Percentiles rank a stretch among this genome's conserved stretches.
phyloP scores from a whole-genome alignment of 179 eudicot species.

The Corrigiola litoralis region DNA sequence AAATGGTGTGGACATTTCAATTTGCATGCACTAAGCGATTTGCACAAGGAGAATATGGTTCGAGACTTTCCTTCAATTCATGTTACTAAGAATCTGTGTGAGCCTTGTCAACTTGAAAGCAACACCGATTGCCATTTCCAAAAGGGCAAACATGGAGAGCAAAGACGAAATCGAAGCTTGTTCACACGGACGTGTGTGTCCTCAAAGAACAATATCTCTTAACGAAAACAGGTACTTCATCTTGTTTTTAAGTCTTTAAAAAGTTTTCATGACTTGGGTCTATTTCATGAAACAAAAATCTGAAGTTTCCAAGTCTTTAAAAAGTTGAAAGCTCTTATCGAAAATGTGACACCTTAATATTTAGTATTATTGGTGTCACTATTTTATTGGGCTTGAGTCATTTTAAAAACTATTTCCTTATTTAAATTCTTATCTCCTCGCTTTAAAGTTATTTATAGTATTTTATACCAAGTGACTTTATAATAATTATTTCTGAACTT shows the following conservation, averaged over 20 bases:
- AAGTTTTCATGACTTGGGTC: not conserved
- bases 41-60: conserved; percentile 8
- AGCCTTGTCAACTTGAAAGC: conserved; percentile 9
- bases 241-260: not conserved
- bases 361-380: too few species aligned
- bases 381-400: too few species aligned
- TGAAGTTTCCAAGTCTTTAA: not conserved
- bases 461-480: too few species aligned
- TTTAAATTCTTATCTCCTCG: too few species aligned
- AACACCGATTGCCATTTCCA: not conserved
- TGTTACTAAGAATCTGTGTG: not conserved
- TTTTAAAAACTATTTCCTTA: too few species aligned
- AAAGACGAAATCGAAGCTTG: not conserved
- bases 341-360: not conserved
- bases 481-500: too few species aligned
- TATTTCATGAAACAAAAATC: not conserved
- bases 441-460: too few species aligned
- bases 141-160: not conserved
- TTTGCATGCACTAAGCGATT: not conserved
- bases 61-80: not conserved
- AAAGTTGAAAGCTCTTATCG: conserved; percentile 3
- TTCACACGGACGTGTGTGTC: not conserved
- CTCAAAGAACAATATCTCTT: not conserved
- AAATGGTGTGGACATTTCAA: conserved; percentile 16
- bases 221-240: not conserved